phyloP scores from a whole-genome alignment of 768 basidiomycete genomes.

The Favolaschia claudopus region DNA sequence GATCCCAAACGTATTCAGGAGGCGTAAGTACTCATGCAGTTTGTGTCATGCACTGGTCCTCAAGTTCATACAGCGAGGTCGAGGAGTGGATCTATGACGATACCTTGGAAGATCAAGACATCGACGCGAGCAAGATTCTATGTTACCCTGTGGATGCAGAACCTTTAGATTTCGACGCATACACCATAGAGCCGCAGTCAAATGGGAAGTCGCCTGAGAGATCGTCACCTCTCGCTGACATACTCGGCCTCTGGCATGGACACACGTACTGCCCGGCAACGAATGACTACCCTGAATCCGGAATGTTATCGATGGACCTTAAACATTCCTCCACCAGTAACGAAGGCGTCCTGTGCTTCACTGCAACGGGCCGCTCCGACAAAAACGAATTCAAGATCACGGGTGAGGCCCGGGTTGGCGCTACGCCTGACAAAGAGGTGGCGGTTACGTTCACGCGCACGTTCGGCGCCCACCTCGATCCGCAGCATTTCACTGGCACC shows the following conservation, averaged over 20 bases:
- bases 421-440: background rate
- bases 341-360: constrained; percentile 14
- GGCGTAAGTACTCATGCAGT: background rate
- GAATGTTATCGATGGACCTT: constrained; percentile 20
- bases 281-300: background rate
- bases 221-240: background rate
- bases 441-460: constrained; percentile 8
- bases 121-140: constrained; percentile 16
- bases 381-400: constrained; percentile 6
- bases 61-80: background rate
- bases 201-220: background rate
- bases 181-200: background rate
- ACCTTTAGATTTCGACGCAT: constrained; percentile 18
- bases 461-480: constrained; percentile 1
- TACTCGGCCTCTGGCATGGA: constrained; percentile 20
- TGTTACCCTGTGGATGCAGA: constrained; percentile 21
- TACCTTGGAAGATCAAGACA: constrained; percentile 9
- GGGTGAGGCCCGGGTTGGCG: constrained; percentile 9
- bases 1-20: constrained; percentile 10
- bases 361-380: constrained; percentile 14
- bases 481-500: constrained; percentile 11
- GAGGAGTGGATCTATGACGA: constrained; percentile 18
- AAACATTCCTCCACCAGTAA: background rate
- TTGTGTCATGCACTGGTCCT: background rate
- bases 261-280: constrained; percentile 1